Base-by-base conservation (phyloP, 2,329 filamentous ascomycete genomes). In the Fusarium anguioides region DNA sequence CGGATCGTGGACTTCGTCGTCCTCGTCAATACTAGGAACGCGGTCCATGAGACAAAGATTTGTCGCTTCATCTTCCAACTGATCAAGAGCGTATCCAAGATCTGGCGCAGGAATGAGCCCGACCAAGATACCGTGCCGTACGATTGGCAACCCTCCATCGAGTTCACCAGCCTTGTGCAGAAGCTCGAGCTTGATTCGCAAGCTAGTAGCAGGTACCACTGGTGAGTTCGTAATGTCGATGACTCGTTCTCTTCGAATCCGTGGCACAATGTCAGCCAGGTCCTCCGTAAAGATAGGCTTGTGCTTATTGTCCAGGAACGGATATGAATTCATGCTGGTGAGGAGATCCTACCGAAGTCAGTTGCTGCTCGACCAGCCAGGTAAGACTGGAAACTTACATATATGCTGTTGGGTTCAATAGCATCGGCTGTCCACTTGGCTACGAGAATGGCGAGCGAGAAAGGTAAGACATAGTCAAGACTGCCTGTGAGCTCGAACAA, bases 351-450 rank as follows among this genome's bases (percentile, higher is more conserved):
- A 14, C 23, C 14, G 5, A 15, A 23, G 61, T 74, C 24, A 74
- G 74, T 48, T 17, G 46, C 11, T 33, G 8, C 5, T 17, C 24
- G 5, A 2, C 6, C 23, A 9, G 14, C 8, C 10, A 18, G 14
- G 11, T 9, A 31, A 17, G 29, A 10, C 17, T 10, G 10, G 4
- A 18, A 29, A 80, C 87, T 80, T 79, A 91, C 89, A 76, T 97
- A 98, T 64, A 99, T 97, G 77, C 93, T 97, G 51, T 93, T 85
- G 17, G 95, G 96, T 78, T 99, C 96, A 49, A 99, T 87, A 5
- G 94, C 94, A 79, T 98, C 96, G 0, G 96, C 94, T 0, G 94
- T 97, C 96, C 96, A 99, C 80, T 99, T 99, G n/a, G 95, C 90
- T 26, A 97, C 94, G 6, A 98, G 83, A 31, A 99, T 93, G 1